Evolutionary conservation across 2,329 filamentous ascomycete genomes (phyloP).

Genomic region (Penicillium sp.): DNA sequence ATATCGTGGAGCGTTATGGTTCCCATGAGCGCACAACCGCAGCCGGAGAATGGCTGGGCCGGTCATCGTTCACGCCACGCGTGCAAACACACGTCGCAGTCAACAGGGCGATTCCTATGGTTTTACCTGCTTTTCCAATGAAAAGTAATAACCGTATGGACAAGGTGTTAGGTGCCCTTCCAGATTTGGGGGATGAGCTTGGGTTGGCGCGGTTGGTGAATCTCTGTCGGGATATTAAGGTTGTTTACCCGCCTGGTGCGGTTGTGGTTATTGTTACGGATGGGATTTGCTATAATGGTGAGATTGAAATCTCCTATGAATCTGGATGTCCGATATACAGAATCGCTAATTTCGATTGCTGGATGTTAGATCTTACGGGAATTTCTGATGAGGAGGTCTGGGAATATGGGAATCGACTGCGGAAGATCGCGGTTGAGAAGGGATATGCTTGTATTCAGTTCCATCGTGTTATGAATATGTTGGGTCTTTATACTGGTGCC

Average conservation of each 20-base stretch:
- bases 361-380: constrained; percentile 5
- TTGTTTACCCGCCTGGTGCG: constrained; percentile 5
- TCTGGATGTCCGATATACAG: background rate
- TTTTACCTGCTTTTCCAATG: constrained; percentile 10
- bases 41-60: constrained; percentile 8
- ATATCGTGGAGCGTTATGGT: constrained; percentile 4
- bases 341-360: background rate
- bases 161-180: constrained; percentile 1
- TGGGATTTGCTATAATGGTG: constrained; percentile 11
- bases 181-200: constrained; percentile 8
- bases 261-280: constrained; percentile 10
- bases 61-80: constrained; percentile 4
- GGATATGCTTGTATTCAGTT: constrained; percentile 10
- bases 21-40: constrained; percentile 2
- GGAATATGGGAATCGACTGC: constrained; percentile 12
- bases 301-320: background rate
- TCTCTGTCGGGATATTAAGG: constrained; percentile 9
- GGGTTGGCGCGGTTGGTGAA: constrained; percentile 7
- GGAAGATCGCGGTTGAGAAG: constrained; percentile 3
- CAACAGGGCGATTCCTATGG: constrained; percentile 7
- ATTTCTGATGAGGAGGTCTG: constrained; percentile 10
- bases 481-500: background rate
- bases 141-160: constrained; percentile 11
- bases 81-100: constrained; percentile 3
- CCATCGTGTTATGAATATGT: constrained; percentile 10